Base-by-base conservation (phyloP, 169 alveolate genomes). In the Cryptosporidium andersoni region DNA sequence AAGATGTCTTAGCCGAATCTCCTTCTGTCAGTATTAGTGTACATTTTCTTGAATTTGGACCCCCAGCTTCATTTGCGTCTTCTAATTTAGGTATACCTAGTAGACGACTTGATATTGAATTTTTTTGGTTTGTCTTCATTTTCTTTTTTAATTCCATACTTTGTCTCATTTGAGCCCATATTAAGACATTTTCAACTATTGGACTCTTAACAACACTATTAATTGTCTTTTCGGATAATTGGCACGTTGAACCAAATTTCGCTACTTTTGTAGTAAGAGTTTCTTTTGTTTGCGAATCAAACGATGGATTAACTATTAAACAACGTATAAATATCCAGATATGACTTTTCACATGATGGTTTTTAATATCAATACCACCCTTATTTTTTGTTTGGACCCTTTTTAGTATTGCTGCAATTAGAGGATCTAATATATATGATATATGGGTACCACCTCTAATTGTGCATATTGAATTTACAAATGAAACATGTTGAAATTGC, bases 401-500 rank as follows among this genome's bases (percentile, higher is more conserved):
- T 80, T 92, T 89, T 51, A 91, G 82, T 36, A 98, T 92, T 5
- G 98, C 96, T 64, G 94, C 89, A 14, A 96, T 93, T 25, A 98
- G 93, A 66, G 98, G 98, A 80, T 98, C 99, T 2, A 96, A 89
- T 2, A 97, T 97, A 90, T 96, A 96, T 64, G 93, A 94, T 6
- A 98, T 99, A 88, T 98, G 99, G 1, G 99, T 96, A 5, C 99
- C 99, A 1, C 99, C 99, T 89, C 96, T 96, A 39, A 96, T 92
- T 25, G 99, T 98, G 89, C 97, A 94, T 51, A 98, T 97, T 58
- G 98, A 93, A 90, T 98, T 98, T 60, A 97, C 99, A 90, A 98
- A 98, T 8, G 99, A 96, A 37, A 97, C 99, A 90, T 98, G 97
- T 64, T 96, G 96, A 85, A 97, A 97, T 81, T 92, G 94, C 14